These are phyloP conservation scores for Sideroxylon spinosum DNA, from an alignment of 179 eudicot genomes.

Conservation along the genomic window DNA sequence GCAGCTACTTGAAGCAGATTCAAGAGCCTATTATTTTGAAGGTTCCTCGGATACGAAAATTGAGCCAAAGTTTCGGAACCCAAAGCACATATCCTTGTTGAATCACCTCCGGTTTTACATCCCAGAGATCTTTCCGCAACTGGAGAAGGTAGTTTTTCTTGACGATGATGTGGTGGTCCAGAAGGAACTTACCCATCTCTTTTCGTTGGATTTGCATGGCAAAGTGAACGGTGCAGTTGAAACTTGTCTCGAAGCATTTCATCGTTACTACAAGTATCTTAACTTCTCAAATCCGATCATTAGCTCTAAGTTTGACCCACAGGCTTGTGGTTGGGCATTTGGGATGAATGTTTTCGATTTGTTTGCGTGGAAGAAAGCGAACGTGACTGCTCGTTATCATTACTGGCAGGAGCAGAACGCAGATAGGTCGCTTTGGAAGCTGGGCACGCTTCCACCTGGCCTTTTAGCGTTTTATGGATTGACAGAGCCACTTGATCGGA, in stretches of 20 bases:
- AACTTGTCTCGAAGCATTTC: constrained; percentile 77
- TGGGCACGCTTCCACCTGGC: constrained; percentile 79
- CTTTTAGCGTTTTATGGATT: constrained; percentile 71
- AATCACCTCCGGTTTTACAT: constrained; percentile 75
- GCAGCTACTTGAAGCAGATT: constrained; percentile 37
- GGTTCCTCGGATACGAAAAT: constrained; percentile 39
- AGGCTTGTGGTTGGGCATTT: constrained; percentile 89
- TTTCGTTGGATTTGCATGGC: constrained; percentile 71
- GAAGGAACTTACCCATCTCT: constrained; percentile 65
- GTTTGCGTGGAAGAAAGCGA: constrained; percentile 65
- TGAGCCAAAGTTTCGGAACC: constrained; percentile 55
- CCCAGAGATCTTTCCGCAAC: constrained; percentile 62
- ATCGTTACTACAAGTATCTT: constrained; percentile 65
- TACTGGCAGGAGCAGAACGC: constrained; percentile 62
- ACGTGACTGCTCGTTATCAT: constrained; percentile 59
- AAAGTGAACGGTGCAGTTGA: constrained; percentile 86
- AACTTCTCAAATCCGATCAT: constrained; percentile 65
- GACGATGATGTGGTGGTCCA: constrained; percentile 70
- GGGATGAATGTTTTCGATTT: constrained; percentile 77
- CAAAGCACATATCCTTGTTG: constrained; percentile 52
- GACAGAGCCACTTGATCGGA: constrained; percentile 79
- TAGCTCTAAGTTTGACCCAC: constrained; percentile 75
- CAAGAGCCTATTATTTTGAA: constrained; percentile 39
- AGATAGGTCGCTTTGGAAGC: constrained; percentile 61
- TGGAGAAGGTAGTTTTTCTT: constrained; percentile 70